A percentile compares a stretch with the other conserved stretches of the same genome.
Evolutionary conservation across 495 filamentous ascomycete genomes (phyloP).

Genomic region (Neurospora pannonica): DNA sequence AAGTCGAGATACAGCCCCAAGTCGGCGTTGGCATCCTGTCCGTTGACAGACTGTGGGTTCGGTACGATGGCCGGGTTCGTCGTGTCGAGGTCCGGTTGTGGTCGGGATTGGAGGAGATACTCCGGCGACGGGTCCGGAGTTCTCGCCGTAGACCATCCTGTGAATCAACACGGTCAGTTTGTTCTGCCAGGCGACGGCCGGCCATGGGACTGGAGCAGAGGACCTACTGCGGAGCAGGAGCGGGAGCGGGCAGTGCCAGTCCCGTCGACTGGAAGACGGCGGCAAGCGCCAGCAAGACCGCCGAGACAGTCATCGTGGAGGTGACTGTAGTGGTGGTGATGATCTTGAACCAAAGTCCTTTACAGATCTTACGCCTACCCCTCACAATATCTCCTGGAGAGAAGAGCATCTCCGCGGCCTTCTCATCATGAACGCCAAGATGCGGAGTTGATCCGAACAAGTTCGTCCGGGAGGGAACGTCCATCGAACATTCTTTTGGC

Average conservation of each 20-base stretch:
- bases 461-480: no score
- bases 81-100: constrained; percentile 21
- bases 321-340: background rate
- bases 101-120: constrained; percentile 26
- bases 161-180: background rate
- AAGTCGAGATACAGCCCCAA: constrained; percentile 58
- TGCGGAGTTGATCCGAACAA: no score
- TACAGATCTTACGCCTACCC: background rate
- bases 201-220: no score
- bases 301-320: background rate
- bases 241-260: background rate
- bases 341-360: background rate
- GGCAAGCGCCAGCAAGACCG: background rate
- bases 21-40: constrained; percentile 47
- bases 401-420: background rate
- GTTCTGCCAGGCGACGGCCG: background rate
- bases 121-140: constrained; percentile 25
- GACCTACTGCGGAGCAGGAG: no score
- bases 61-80: constrained; percentile 23
- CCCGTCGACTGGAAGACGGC: background rate
- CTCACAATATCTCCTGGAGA: background rate
- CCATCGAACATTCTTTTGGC: no score
- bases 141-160: constrained; percentile 22
- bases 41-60: constrained; percentile 28
- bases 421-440: background rate